phyloP scores from a whole-genome alignment of 176 grass and related monocot genomes.

The Aegilops speltoides region DNA sequence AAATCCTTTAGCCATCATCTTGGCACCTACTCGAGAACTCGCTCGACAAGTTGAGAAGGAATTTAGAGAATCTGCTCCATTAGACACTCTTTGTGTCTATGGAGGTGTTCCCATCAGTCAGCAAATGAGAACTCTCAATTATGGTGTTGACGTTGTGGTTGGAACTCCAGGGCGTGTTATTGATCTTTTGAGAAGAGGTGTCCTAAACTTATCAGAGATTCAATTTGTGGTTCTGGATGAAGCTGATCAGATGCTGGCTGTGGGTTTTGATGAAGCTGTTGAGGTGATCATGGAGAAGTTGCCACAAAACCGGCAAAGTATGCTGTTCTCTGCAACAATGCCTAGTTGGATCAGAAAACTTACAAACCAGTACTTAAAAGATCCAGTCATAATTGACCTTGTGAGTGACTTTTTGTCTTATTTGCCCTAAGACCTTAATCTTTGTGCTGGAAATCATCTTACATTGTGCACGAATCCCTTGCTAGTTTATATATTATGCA shows the following conservation, averaged over 20 bases:
- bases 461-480: conserved; percentile 1
- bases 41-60: conserved; percentile 97
- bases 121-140: conserved; percentile 88
- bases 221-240: conserved; percentile 83
- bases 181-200: conserved; percentile 73
- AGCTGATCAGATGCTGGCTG: conserved; percentile 81
- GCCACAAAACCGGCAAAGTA: conserved; percentile 64
- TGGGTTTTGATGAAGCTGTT: conserved; percentile 84
- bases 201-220: conserved; percentile 71
- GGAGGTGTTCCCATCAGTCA: conserved; percentile 85
- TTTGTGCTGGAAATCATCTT: neutral
- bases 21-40: conserved; percentile 97
- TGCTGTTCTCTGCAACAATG: conserved; percentile 90
- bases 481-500: neutral
- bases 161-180: conserved; percentile 85
- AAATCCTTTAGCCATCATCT: conserved; percentile 80
- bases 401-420: conserved; percentile 38
- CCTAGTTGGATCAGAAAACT: conserved; percentile 72
- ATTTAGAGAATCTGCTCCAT: conserved; percentile 78
- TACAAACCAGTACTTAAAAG: conserved; percentile 58
- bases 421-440: neutral
- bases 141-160: conserved; percentile 87
- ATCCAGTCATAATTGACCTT: conserved; percentile 68
- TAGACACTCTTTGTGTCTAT: conserved; percentile 91
- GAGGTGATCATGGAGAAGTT: conserved; percentile 72